Percentiles rank a stretch among this genome's conserved stretches.
phyloP scores from a whole-genome alignment of 2,329 filamentous ascomycete genomes.

The Aspergillus alliaceus region DNA sequence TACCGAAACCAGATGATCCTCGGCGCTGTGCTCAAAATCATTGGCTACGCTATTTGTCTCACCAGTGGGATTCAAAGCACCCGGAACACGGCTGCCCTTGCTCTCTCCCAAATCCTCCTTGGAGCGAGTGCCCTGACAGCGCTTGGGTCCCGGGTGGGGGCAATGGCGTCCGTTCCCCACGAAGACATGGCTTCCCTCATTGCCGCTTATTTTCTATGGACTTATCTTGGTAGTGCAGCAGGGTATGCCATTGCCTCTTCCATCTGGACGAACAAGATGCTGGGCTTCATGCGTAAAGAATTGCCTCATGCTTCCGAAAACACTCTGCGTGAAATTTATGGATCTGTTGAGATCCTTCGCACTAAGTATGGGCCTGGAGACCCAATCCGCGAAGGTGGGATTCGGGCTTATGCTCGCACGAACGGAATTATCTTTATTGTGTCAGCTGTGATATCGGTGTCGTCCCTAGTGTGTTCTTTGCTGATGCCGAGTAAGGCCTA shows the following conservation, averaged over 20 bases:
- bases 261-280: constrained; percentile 34
- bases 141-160: constrained; percentile 43
- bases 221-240: constrained; percentile 39
- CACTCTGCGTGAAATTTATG: background rate
- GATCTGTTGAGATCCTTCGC: background rate
- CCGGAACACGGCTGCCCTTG: constrained; percentile 36
- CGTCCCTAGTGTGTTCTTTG: background rate
- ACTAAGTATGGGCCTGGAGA: background rate
- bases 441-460: background rate
- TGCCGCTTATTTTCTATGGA: constrained; percentile 39
- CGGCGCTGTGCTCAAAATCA: constrained; percentile 35
- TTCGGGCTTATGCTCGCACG: background rate
- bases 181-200: constrained; percentile 44
- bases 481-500: background rate
- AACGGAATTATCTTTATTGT: background rate
- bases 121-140: constrained; percentile 41
- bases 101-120: constrained; percentile 39
- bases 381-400: background rate
- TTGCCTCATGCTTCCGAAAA: background rate
- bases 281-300: background rate
- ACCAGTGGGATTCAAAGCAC: constrained; percentile 22
- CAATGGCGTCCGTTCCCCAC: constrained; percentile 45
- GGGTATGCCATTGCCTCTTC: constrained; percentile 41
- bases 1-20: constrained; percentile 46
- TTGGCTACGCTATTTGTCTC: constrained; percentile 41